A percentile compares a stretch with the other conserved stretches of the same genome.
These are phyloP conservation scores for Quercus variabilis DNA, from an alignment of 306 rosid genomes.

Conservation along the genomic window DNA sequence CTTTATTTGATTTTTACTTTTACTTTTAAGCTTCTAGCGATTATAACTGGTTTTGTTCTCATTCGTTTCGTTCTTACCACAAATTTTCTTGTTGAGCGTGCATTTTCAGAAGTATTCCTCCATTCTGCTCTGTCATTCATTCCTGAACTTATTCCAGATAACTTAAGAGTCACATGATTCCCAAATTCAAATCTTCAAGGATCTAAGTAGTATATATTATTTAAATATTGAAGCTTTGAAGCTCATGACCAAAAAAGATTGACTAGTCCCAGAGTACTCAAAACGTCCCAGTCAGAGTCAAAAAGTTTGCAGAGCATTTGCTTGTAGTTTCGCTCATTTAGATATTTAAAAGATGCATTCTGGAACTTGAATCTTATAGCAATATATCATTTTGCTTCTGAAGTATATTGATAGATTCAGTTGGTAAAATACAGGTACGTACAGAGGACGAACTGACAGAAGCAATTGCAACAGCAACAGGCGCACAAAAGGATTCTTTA, in stretches of 20 bases:
- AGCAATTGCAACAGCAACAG: conserved; percentile 57
- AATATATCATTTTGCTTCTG: not conserved
- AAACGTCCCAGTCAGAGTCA: not conserved
- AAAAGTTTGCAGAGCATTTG: not conserved
- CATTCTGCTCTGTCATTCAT: not conserved
- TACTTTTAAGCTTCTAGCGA: not conserved
- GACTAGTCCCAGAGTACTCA: not conserved
- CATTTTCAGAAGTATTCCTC: not conserved
- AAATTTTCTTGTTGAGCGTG: not conserved
- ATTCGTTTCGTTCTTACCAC: not conserved
- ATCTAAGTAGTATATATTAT: not conserved
- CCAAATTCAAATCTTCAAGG: not conserved
- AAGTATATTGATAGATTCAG: not conserved
- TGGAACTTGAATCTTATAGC: not conserved
- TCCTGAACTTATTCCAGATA: not conserved
- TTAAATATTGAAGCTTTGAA: not conserved
- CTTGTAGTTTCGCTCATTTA: not conserved
- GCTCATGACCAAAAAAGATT: not conserved
- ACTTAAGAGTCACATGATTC: not conserved
- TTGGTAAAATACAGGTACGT: conserved; percentile 44
- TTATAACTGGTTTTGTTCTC: not conserved
- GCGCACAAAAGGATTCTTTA: conserved; percentile 51
- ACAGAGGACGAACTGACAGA: conserved; percentile 69
- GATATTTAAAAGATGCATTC: not conserved
- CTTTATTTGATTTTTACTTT: not conserved